These are phyloP conservation scores for Kurtzmaniella quercitrusa DNA, from an alignment of 1,139 yeast genomes.

Conservation along the genomic window DNA sequence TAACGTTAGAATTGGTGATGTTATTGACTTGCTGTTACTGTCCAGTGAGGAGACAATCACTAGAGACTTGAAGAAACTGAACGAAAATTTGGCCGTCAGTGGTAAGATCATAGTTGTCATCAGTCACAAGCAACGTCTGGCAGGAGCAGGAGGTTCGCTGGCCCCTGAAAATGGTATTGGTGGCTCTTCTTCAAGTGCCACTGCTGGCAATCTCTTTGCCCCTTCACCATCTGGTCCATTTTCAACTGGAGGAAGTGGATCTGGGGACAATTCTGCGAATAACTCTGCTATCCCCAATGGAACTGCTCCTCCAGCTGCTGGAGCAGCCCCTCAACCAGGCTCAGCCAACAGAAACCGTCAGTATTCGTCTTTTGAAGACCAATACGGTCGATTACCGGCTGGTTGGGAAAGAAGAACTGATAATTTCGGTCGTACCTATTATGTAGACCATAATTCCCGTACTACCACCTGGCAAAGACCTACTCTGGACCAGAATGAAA, in stretches of 20 bases:
- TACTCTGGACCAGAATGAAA: slow-evolving; percentile 63
- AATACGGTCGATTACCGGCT: slow-evolving; percentile 90
- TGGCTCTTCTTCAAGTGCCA: slow-evolving; percentile 12
- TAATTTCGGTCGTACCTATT: slow-evolving; percentile 93
- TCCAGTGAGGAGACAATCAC: slow-evolving; percentile 82
- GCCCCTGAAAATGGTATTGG: slow-evolving; percentile 8
- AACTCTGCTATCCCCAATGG: slow-evolving; percentile 7
- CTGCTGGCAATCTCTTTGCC: slow-evolving; percentile 12
- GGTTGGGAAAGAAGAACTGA: slow-evolving; percentile 99
- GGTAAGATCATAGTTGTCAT: slow-evolving; percentile 85
- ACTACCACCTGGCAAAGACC: slow-evolving; percentile 99
- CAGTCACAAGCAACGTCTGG: slow-evolving; percentile 34
- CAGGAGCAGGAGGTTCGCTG: slow-evolving; percentile 9
- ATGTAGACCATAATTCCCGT: slow-evolving; percentile 95
- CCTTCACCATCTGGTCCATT: slow-evolving; percentile 6
- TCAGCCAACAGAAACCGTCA: slow-evolving; percentile 43
- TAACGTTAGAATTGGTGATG: slow-evolving; percentile 86
- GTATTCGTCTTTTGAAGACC: slow-evolving; percentile 93
- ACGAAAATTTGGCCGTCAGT: slow-evolving; percentile 85
- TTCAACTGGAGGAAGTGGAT: slow-evolving; percentile 9
- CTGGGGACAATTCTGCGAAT: slow-evolving; percentile 10
- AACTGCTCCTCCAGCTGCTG: slow-evolving; percentile 13
- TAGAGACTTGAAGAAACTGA: slow-evolving; percentile 85
- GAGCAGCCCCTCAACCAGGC: slow-evolving; percentile 13
- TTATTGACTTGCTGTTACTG: slow-evolving; percentile 62